These are phyloP conservation scores for Fusarium dimerum DNA, from an alignment of 2,329 filamentous ascomycete genomes.

Conservation along the genomic window DNA sequence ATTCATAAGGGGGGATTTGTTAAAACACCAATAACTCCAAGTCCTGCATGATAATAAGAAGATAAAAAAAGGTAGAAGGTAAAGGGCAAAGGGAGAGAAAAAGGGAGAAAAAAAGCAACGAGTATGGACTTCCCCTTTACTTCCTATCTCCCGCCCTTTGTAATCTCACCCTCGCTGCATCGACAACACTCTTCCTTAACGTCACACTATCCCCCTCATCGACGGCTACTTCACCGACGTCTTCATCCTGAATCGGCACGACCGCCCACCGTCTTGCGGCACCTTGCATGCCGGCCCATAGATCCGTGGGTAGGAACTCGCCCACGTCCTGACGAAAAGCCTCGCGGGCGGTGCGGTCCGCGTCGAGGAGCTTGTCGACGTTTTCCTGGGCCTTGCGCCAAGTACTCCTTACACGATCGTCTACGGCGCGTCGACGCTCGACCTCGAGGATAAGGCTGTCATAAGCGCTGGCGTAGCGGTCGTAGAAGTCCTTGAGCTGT, in stretches of 20 bases:
- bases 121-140: conserved; percentile 1
- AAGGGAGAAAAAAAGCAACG: no score
- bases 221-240: conserved; percentile 9
- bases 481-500: conserved; percentile 78
- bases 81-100: no score
- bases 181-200: conserved; percentile 25
- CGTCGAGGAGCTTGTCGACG: conserved; percentile 72
- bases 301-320: conserved; percentile 82
- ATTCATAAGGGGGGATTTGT: no score
- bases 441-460: conserved; percentile 83
- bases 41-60: no score
- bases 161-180: conserved; percentile 24
- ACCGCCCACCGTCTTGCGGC: conserved; percentile 56
- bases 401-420: conserved; percentile 72
- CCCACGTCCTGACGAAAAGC: conserved; percentile 80
- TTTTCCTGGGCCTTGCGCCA: conserved; percentile 77
- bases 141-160: conserved; percentile 11
- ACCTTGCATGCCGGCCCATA: conserved; percentile 78
- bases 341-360: conserved; percentile 73
- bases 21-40: no score
- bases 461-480: conserved; percentile 83
- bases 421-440: conserved; percentile 69
- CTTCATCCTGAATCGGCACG: conserved; percentile 35
- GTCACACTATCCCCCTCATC: conserved; percentile 9
- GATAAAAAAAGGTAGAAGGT: no score